These are phyloP conservation scores for Brassica cretica DNA, from an alignment of 345 rosid species.

Conservation along the genomic window DNA sequence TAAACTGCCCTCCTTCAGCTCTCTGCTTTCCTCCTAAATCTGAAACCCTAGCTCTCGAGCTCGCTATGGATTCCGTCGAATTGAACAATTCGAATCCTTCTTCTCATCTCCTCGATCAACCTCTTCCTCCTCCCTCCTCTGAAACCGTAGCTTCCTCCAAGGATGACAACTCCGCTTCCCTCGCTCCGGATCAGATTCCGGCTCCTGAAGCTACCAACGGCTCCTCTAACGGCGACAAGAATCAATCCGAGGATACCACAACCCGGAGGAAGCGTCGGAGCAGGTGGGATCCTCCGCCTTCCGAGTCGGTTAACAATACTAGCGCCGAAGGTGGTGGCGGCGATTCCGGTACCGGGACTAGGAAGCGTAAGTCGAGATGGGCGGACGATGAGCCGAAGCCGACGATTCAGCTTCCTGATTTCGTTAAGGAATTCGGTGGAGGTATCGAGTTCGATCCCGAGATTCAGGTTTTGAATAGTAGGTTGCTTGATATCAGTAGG, in stretches of 20 bases:
- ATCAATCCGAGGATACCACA: conserved; percentile 72
- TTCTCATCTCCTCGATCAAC: conserved; percentile 35
- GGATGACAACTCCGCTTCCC: background rate
- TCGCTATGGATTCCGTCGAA: conserved; percentile 44
- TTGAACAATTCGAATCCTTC: conserved; percentile 20
- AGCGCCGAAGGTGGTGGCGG: conserved; percentile 22
- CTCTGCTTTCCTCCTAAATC: conserved; percentile 1
- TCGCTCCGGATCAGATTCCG: conserved; percentile 24
- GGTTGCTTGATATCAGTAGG: conserved; percentile 78
- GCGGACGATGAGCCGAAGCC: conserved; percentile 94
- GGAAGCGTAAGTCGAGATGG: conserved; percentile 91
- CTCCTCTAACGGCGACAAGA: conserved; percentile 58
- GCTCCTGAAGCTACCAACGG: conserved; percentile 20
- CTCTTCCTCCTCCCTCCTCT: background rate
- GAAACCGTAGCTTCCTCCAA: background rate
- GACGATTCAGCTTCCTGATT: conserved; percentile 82
- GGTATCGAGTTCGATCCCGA: conserved; percentile 96
- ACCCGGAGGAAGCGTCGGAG: conserved; percentile 77
- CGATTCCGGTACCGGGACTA: conserved; percentile 54
- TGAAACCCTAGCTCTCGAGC: conserved; percentile 20
- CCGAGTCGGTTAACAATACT: conserved; percentile 42
- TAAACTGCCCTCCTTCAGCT: background rate
- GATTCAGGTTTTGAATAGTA: conserved; percentile 83
- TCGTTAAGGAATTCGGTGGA: conserved; percentile 83
- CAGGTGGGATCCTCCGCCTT: conserved; percentile 78